Conservation (phyloP, 805 yeast genomes). For the Kurtzmaniella cleridarum region DNA sequence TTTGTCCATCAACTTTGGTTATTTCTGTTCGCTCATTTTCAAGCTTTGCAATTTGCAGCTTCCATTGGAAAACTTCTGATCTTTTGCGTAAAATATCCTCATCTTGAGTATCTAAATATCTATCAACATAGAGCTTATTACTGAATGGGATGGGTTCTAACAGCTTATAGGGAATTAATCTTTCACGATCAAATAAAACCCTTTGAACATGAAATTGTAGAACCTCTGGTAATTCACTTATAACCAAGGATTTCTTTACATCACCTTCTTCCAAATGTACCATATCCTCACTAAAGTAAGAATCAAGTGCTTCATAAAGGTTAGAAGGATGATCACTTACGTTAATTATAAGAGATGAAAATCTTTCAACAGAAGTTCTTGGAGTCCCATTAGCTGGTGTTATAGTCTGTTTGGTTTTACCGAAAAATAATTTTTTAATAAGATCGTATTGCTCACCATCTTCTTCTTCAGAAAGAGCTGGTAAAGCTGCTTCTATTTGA, state of each 20-base stretch:
- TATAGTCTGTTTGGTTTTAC: slow-evolving; percentile 76
- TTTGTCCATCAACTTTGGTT: slow-evolving; percentile 28
- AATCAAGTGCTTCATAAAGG: slow-evolving; percentile 86
- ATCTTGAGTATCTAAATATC: slow-evolving; percentile 73
- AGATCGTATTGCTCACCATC: slow-evolving; percentile 80
- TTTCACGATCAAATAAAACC: slow-evolving; percentile 78
- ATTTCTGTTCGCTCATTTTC: slow-evolving; percentile 36
- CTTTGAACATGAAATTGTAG: slow-evolving; percentile 91
- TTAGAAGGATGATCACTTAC: slow-evolving; percentile 85
- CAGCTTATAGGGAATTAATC: slow-evolving; percentile 73
- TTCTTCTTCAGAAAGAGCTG: slow-evolving; percentile 55
- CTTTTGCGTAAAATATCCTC: slow-evolving; percentile 47
- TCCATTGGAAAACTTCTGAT: slow-evolving; percentile 59
- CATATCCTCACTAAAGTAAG: slow-evolving; percentile 70
- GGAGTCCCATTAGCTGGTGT: slow-evolving; percentile 37
- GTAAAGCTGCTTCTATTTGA: slow-evolving; percentile 84
- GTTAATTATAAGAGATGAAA: slow-evolving; percentile 75
- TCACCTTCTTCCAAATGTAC: slow-evolving; percentile 65
- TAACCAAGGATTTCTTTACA: slow-evolving; percentile 68
- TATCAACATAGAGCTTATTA: slow-evolving; percentile 75
- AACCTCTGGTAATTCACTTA: slow-evolving; percentile 70
- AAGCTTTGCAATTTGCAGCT: slow-evolving; percentile 43
- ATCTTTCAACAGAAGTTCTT: slow-evolving; percentile 55
- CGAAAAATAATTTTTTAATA: slow-evolving; percentile 76
- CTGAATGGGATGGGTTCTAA: slow-evolving; percentile 77